Base-by-base conservation (phyloP, 805 yeast genomes). In the Debaryomyces hansenii region DNA sequence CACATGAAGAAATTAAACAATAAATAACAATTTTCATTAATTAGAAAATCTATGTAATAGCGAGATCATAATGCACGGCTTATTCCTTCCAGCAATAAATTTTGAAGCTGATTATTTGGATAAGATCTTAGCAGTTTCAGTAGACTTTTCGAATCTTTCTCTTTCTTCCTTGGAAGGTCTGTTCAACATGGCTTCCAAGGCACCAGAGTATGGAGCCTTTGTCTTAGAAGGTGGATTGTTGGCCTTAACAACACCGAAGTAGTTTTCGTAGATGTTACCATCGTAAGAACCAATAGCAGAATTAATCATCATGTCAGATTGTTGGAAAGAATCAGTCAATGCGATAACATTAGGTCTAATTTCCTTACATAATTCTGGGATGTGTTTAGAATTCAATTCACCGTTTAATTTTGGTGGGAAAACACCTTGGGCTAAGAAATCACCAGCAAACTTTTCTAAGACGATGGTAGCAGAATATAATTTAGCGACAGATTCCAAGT, bases 191-290 rank as follows among this genome's bases (percentile, higher is more conserved):
- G 52, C 63, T 57, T 70, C 72, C 41, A 72, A 58, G 12, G 57
- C 66, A 29, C 51, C 62, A 20, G 71, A 59, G 56, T 72, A 72
- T 29, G 77, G 74, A 40, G 77, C 77, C 62, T 72, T 72, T 40
- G 64, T 55, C 21, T 60, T 52, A 31, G 53, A 49, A 4, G 61
- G 55, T 41, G 67, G 62, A 56, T 72, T 69, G 47, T 62, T 56
- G 20, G 47, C 42, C 56, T 71, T 72, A 32, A 72, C 73, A 15
- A 56, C 57, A 12, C 52, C 51, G 59, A 70, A 69, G 59, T 71
- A 72, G 61, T 72, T 72, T 54, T 71, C 72, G 53, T 72, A 72
- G 47, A 72, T 62, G 57, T 72, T 66, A 51, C 78, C 78, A 50
- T 72, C 65, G 58, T 66, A 72, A 48, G 62, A 62, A 42, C 75